Conservation (phyloP, 1,139 yeast species). For the Kluyveromyces sp. region DNA sequence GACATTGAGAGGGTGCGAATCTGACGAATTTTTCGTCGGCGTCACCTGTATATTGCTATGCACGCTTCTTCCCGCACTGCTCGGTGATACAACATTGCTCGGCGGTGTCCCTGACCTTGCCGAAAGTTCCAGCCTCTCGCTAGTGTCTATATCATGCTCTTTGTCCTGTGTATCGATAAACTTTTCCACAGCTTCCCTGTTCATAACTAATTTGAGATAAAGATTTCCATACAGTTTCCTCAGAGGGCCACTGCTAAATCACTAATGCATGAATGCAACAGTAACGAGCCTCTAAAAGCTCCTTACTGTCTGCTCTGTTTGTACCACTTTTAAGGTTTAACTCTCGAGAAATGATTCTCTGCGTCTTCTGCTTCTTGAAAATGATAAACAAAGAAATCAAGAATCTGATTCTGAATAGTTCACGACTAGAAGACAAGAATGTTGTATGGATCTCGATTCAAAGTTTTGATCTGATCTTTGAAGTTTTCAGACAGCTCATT, state of each 20-base stretch:
- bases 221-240: background rate
- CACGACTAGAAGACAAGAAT: too few relatives aligned
- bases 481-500: too few relatives aligned
- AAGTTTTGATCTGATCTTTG: too few relatives aligned
- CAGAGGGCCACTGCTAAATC: background rate
- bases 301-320: background rate
- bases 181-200: constrained; percentile 4
- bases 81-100: background rate
- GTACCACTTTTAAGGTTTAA: background rate
- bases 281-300: too few relatives aligned
- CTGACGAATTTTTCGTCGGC: constrained; percentile 9
- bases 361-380: background rate
- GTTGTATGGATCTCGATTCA: too few relatives aligned
- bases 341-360: too few relatives aligned
- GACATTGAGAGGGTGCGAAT: constrained; percentile 11
- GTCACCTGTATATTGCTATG: constrained; percentile 9
- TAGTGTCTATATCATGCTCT: constrained; percentile 2
- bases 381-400: background rate
- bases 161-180: constrained; percentile 4
- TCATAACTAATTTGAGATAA: background rate
- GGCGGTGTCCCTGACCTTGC: background rate
- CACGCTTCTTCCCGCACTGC: background rate
- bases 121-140: background rate
- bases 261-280: too few relatives aligned
- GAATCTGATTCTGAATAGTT: background rate